phyloP scores from a whole-genome alignment of 179 eudicot species.

The Gypsophila paniculata region DNA sequence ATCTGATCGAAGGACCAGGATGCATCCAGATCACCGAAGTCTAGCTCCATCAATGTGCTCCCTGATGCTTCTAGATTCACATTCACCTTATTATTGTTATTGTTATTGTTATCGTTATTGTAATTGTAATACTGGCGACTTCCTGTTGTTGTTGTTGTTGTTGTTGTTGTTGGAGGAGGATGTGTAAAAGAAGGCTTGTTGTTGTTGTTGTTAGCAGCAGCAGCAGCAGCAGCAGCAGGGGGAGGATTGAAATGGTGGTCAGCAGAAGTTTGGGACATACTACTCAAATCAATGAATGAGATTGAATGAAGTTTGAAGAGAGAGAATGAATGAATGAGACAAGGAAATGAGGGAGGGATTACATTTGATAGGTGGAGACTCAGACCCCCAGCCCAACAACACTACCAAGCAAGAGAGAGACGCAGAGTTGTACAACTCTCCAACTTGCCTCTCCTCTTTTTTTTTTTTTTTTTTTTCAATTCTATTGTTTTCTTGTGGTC shows the following conservation, averaged over 20 bases:
- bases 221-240: too few relatives aligned
- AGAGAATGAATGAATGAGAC: neutral
- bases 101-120: neutral
- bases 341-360: conserved; percentile 11
- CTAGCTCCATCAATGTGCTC: conserved; percentile 51
- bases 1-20: conserved; percentile 81
- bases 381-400: too few relatives aligned
- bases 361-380: conserved; percentile 20
- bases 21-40: conserved; percentile 57
- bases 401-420: too few relatives aligned
- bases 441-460: too few relatives aligned
- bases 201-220: neutral
- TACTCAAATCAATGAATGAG: too few relatives aligned
- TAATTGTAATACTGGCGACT: too few relatives aligned
- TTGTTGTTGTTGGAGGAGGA: too few relatives aligned
- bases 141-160: too few relatives aligned
- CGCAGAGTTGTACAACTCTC: too few relatives aligned
- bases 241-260: too few relatives aligned
- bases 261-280: conserved; percentile 26
- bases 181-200: too few relatives aligned
- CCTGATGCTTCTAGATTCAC: conserved; percentile 12
- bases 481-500: conserved; percentile 9
- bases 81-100: neutral
- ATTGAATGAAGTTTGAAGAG: too few relatives aligned
- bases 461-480: neutral